Evolutionary conservation across 805 yeast species (phyloP).

Genomic region (Lipomyces yamanashiensis): DNA sequence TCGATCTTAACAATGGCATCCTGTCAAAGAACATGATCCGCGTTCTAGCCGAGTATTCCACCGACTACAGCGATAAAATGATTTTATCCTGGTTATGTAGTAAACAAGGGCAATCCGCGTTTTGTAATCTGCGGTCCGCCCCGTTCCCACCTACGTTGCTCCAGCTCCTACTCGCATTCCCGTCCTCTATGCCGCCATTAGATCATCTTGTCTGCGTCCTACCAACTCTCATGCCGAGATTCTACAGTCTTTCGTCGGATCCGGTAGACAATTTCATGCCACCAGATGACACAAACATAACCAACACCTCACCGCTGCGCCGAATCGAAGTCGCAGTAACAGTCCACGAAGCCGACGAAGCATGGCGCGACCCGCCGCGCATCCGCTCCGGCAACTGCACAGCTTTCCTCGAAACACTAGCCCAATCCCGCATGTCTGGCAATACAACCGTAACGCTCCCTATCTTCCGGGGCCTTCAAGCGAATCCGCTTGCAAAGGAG

Average conservation of each 20-base stretch:
- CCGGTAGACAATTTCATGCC: conserved; percentile 42
- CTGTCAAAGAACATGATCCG: conserved; percentile 37
- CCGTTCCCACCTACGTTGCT: conserved; percentile 52
- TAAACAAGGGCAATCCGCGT: conserved; percentile 37
- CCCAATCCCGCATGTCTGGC: conserved; percentile 22
- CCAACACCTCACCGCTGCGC: conserved; percentile 6
- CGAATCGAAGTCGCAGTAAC: conserved; percentile 41
- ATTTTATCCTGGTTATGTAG: conserved; percentile 38
- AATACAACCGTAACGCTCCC: conserved; percentile 31
- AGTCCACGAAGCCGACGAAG: conserved; percentile 38
- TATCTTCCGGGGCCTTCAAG: conserved; percentile 40
- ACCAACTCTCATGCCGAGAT: conserved; percentile 74
- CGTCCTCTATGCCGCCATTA: conserved; percentile 66
- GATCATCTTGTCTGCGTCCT: conserved; percentile 67
- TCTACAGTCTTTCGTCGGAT: conserved; percentile 73
- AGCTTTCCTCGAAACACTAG: conserved; percentile 36
- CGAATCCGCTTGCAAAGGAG: conserved; percentile 41
- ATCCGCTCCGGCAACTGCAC: conserved; percentile 38
- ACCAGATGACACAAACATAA: conserved; percentile 40
- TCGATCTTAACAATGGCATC: conserved; percentile 38
- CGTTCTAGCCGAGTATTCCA: conserved; percentile 35
- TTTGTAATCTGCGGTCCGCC: conserved; percentile 36
- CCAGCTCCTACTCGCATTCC: conserved; percentile 76
- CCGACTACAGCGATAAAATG: conserved; percentile 28
- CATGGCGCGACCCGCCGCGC: conserved; percentile 30